Evolutionary conservation across 345 rosid species (phyloP), one percentile per base, ranked within the genome.

Genomic region (Eutrema heterophyllum): DNA sequence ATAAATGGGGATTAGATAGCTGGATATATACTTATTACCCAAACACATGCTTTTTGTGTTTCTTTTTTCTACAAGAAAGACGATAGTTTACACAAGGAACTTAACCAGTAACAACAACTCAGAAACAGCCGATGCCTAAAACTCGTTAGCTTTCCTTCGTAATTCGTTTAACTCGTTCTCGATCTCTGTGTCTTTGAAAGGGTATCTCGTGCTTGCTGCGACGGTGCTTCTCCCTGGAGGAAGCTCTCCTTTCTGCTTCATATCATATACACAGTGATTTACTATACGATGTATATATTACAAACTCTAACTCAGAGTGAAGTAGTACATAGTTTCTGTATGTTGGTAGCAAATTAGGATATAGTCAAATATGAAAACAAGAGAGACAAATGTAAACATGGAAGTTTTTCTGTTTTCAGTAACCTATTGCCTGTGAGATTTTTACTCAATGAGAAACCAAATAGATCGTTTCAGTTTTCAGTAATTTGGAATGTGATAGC

Each of bases 201-300:
- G 82, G 54, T 61, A 79, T 50, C 15, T 51, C 3, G 75, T 79
- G 68, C 36, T 79, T 21, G 78, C 74, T 56, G 79, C 26, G 0
- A 79, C 82, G 0, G 75, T 65, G 66, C 71, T 79, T 74, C 79
- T 74, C 39, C 82, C 79, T 27, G 75, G 58, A 63, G 82, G 82
- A 39, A 79, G 82, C 71, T 74, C 82, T 68, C 82, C 82, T 74
- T 79, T 79, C 82, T 79, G 78, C 66, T 5, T 21, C 73, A 60
- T 39, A 61, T 26, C 54, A 53, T n/a, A 61, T 10, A 52, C n/a
- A 51, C 29, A 61, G 57, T 7, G 45, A 10, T 38, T 43, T 9
- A 55, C 21, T 44, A 67, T 57, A 3, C 39, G 15, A 21, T 18
- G 27, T 52, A 16, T 29, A 50, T 62, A 8, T 27, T 38, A 44